A percentile compares a stretch with the other conserved stretches of the same genome.
These are phyloP conservation scores for Neurospora tetraspora DNA, from an alignment of 495 filamentous ascomycete species.

Conservation along the genomic window DNA sequence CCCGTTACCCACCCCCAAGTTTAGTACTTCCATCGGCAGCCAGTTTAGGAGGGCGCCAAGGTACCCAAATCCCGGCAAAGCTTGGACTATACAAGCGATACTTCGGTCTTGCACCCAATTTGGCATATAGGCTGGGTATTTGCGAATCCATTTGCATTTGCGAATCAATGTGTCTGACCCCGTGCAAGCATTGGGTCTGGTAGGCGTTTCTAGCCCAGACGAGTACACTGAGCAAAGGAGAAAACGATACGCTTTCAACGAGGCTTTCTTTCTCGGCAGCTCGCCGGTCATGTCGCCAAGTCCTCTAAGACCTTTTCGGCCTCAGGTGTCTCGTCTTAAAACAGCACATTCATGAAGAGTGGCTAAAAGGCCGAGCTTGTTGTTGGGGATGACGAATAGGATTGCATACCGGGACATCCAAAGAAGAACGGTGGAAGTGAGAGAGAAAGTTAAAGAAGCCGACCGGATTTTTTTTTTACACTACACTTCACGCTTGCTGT, in stretches of 20 bases:
- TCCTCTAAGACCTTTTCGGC: background rate
- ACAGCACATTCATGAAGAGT: background rate
- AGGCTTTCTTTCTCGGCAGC: background rate
- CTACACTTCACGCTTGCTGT: background rate
- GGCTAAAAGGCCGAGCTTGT: background rate
- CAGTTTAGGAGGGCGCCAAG: too few species aligned
- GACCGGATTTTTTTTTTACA: background rate
- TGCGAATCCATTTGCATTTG: too few species aligned
- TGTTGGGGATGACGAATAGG: background rate
- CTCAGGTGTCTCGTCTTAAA: background rate
- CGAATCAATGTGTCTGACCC: too few species aligned
- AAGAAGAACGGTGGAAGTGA: background rate
- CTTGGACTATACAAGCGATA: too few species aligned
- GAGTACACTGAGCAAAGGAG: background rate
- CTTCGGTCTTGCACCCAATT: too few species aligned
- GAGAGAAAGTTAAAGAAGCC: background rate
- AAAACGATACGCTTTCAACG: background rate
- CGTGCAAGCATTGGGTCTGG: too few species aligned
- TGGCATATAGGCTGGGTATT: too few species aligned
- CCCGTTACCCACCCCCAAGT: too few species aligned
- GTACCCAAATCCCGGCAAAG: too few species aligned
- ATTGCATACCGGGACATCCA: background rate
- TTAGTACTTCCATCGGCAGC: too few species aligned
- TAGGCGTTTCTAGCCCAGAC: too few species aligned
- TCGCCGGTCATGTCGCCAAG: background rate